Evolutionary conservation across 371 early-diverging fungal species (phyloP), one percentile per base, ranked within the genome.

Genomic region (Mucor piriformis): DNA sequence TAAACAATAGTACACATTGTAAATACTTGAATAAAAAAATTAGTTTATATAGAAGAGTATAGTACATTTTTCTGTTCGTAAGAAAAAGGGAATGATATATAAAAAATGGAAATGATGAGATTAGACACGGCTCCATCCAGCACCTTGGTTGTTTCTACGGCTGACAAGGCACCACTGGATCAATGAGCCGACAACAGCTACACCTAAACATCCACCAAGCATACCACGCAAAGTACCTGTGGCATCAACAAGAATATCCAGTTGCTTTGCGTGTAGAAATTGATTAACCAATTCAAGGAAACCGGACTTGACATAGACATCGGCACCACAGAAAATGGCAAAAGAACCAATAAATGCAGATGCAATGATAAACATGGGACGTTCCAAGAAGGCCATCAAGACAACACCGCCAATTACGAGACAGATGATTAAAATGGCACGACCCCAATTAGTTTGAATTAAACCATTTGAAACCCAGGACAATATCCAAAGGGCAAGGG

Each of bases 261-360:
- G 24, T 24, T 40, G 62, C 32, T 56, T 66, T 18, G 73, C 79
- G 34, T 71, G 74, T 15, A 76, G 42, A 47, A 79, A 59, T 15
- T 57, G 53, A 42, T 61, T 38, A 8, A 79, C 69, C 2, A 73
- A 61, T 35, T 72, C 59, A 40, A 76, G 55, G 61, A 85, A 83
- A 21, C 77, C 80, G 6, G 83, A 72, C 38, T 83, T 74, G 29
- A 76, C 76, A 66, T 83, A 85, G 58, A 85, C 64, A 57, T 85
- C 86, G 21, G 83, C 53, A 58, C 86, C 86, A 53, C 76, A 66
- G 56, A 85, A 78, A 56, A 85, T 75, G 16, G 71, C 70, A 57
- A 83, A 85, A 0, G 86, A 76, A 35, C 86, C 86, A 24, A 83
- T 74, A 29, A 83, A 65, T 0, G 86, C 73, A 2, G 83, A 79